Conservation (phyloP, 2,329 filamentous ascomycete genomes). For the Talaromyces sp. region DNA sequence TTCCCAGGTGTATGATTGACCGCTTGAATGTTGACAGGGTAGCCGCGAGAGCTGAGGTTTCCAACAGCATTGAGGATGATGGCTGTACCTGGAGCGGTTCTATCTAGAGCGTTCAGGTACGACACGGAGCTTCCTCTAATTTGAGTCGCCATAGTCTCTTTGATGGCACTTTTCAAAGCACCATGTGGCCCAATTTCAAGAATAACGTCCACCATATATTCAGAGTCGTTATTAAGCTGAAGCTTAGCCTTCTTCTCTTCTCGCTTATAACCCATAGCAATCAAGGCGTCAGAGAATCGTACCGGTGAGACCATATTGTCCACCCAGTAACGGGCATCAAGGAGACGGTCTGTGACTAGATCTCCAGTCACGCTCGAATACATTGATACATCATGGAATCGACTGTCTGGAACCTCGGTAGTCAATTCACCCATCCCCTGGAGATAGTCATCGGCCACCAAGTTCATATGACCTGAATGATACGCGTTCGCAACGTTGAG, state of each 20-base stretch:
- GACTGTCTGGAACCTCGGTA: constrained; percentile 11
- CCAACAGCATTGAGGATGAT: constrained; percentile 21
- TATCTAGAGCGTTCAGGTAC: constrained; percentile 25
- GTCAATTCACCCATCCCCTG: constrained; percentile 20
- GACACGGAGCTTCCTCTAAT: constrained; percentile 15
- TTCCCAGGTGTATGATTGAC: constrained; percentile 19
- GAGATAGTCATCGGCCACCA: constrained; percentile 24
- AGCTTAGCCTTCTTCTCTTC: constrained; percentile 1
- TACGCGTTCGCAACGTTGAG: constrained; percentile 30
- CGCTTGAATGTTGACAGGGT: constrained; percentile 20
- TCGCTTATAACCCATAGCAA: constrained; percentile 13
- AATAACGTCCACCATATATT: constrained; percentile 18
- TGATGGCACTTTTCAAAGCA: constrained; percentile 26
- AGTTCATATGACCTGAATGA: constrained; percentile 26
- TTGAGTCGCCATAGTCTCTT: constrained; percentile 20
- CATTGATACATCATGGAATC: constrained; percentile 19
- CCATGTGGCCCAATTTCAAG: constrained; percentile 31
- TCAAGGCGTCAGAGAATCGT: constrained; percentile 22
- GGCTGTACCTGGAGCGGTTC: constrained; percentile 19
- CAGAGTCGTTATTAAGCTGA: not conserved
- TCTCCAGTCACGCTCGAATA: constrained; percentile 25
- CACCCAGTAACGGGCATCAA: constrained; percentile 27
- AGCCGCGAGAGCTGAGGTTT: constrained; percentile 19
- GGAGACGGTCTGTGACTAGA: constrained; percentile 14
- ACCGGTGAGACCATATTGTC: constrained; percentile 31